Evolutionary conservation across 805 yeast species (phyloP), one percentile per base, ranked within the genome.

Genomic region (Metschnikowia orientalis): DNA sequence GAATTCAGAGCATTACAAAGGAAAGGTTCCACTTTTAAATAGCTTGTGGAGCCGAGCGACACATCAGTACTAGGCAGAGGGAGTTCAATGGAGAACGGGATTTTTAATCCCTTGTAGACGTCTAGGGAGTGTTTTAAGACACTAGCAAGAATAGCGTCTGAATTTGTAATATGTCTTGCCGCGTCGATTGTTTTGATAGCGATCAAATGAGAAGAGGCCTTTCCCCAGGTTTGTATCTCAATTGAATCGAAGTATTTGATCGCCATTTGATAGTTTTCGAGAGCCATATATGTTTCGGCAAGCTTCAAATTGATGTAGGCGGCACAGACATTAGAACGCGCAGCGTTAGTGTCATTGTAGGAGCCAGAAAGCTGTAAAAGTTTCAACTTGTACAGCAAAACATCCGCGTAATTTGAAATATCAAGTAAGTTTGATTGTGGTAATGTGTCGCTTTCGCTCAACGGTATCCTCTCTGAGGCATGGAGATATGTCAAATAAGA

Each of bases 271-370:
- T 31, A 38, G 8, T 49, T 41, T 1, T 26, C 30, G 2, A 28
- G 3, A 5, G 17, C 28, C 22, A 48, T 64, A 40, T 65, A 61
- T 34, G 63, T 70, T 28, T 77, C 77, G 1, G 73, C 87, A 6
- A 79, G 50, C 41, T 71, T 65, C 55, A 67, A 73, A 44, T 67
- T 62, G 9, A 73, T 51, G 44, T 14, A 12, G 16, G 18, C 19
- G 24, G 20, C 17, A 21, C 8, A 29, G 2, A 26, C 17, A 16
- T 12, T 17, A 3, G 32, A 29, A 16, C 12, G 32, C 8, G 6
- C 21, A 10, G 26, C 11, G 10, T 16, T 32, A 6, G 26, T 23
- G 19, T 24, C 13, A 14, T 17, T 23, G 21, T n/a, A 10, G 5
- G 21, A 20, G n/a, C 18, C 16, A 4, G 37, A 32, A 9, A 15